Conservation (phyloP, 306 rosid genomes). For the Trifolium subterraneum region DNA sequence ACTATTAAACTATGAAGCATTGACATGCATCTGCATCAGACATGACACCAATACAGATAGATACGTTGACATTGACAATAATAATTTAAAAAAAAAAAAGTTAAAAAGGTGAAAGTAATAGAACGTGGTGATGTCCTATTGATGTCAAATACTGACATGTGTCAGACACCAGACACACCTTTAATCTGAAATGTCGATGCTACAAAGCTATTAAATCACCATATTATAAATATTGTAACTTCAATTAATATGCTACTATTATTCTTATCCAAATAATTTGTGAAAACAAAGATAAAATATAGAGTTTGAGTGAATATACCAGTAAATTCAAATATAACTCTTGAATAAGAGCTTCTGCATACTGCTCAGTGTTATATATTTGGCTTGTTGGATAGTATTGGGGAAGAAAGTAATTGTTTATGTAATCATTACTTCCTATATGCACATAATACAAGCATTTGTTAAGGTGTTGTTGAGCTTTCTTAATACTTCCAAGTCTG, state of each 20-base stretch:
- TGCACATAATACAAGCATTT: slow-evolving; percentile 64
- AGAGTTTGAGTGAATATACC: slow-evolving; percentile 42
- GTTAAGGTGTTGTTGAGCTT: slow-evolving; percentile 37
- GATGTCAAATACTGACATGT: too few species aligned
- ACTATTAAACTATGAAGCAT: background rate
- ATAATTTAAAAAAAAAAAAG: too few species aligned
- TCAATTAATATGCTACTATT: background rate
- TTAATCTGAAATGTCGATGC: too few species aligned
- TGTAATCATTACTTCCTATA: slow-evolving; percentile 68
- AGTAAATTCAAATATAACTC: slow-evolving; percentile 39
- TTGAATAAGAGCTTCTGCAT: slow-evolving; percentile 46
- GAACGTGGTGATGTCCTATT: too few species aligned
- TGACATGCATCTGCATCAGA: too few species aligned
- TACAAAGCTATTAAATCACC: background rate
- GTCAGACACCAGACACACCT: too few species aligned
- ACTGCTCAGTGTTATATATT: slow-evolving; percentile 46
- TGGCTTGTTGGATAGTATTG: slow-evolving; percentile 43
- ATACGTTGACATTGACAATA: too few species aligned
- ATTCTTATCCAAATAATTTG: too few species aligned
- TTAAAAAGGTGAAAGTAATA: too few species aligned
- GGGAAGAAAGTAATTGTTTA: slow-evolving; percentile 64
- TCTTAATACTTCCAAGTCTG: slow-evolving; percentile 15
- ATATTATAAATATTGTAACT: background rate
- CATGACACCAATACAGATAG: too few species aligned
- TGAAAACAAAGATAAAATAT: background rate